These are phyloP conservation scores for Chenopodium berlandieri DNA, from an alignment of 148 eudicot species.

Conservation along the genomic window DNA sequence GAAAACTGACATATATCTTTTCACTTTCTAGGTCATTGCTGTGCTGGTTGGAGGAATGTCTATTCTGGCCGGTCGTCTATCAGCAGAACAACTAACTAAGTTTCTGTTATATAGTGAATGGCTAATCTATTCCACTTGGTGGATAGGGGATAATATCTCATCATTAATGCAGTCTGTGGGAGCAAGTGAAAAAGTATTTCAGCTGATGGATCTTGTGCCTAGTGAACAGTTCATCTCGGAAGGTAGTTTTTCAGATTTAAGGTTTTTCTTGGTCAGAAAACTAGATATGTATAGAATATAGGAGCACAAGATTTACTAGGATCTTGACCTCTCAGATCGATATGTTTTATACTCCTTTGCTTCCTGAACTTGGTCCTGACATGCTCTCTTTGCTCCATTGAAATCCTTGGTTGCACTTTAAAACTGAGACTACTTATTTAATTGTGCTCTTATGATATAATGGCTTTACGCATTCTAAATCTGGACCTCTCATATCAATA, in stretches of 20 bases:
- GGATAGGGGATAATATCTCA: constrained; percentile 94
- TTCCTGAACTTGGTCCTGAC: not conserved
- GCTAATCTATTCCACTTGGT: constrained; percentile 99
- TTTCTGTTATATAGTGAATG: constrained; percentile 96
- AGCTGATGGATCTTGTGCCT: constrained; percentile 79
- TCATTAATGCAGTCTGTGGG: constrained; percentile 97
- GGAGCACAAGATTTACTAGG: not conserved
- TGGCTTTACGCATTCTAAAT: not conserved
- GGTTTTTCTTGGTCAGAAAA: not conserved
- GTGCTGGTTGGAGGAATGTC: constrained; percentile 96
- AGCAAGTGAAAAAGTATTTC: constrained; percentile 99
- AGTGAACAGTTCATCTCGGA: constrained; percentile 70
- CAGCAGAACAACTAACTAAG: constrained; percentile 97
- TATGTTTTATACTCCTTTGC: not conserved
- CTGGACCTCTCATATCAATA: not conserved
- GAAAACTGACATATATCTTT: constrained; percentile 22
- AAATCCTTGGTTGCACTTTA: not conserved
- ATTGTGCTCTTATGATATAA: not conserved
- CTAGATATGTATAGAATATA: not conserved
- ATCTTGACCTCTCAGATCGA: not conserved
- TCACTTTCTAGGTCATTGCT: constrained; percentile 71
- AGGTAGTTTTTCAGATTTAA: constrained; percentile 37
- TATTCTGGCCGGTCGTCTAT: constrained; percentile 73
- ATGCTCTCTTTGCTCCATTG: not conserved
- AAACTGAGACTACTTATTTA: not conserved